Conservation (phyloP, 2,329 filamentous ascomycete species). For the Fusarium pininemorale region DNA sequence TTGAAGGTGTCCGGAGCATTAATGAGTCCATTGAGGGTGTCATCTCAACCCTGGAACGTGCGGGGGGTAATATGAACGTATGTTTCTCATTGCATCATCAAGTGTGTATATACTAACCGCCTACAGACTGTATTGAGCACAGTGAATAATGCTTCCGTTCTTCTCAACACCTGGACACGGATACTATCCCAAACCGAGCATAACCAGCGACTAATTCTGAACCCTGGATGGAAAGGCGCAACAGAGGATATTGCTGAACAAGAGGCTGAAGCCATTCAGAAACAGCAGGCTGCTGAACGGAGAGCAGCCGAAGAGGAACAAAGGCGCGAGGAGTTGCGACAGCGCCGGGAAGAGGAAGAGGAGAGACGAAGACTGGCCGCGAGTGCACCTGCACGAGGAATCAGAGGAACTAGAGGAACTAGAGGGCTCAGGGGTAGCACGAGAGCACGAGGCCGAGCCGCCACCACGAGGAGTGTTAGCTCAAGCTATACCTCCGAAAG, state of each 20-base stretch:
- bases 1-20: conserved; percentile 84
- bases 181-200: conserved; percentile 98
- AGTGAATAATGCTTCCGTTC: conserved; percentile 84
- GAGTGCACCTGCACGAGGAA: conserved; percentile 42
- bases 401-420: conserved; percentile 48
- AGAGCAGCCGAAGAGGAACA: conserved; percentile 81
- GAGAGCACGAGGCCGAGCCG: conserved; percentile 42
- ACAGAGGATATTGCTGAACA: conserved; percentile 86
- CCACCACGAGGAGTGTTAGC: conserved; percentile 40
- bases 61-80: conserved; percentile 81
- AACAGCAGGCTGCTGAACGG: conserved; percentile 80
- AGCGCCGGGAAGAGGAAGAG: conserved; percentile 70
- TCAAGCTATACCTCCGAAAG: conserved; percentile 44
- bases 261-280: conserved; percentile 79
- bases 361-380: conserved; percentile 47
- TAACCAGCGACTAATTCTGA: conserved; percentile 90
- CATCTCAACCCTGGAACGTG: conserved; percentile 74
- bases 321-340: conserved; percentile 74
- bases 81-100: conserved; percentile 2
- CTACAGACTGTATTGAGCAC: conserved; percentile 80
- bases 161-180: conserved; percentile 94
- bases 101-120: conserved; percentile 25
- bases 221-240: conserved; percentile 89
- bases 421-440: conserved; percentile 48
- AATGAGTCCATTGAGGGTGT: conserved; percentile 88